Evolutionary conservation across 2,329 filamentous ascomycete species (phyloP), one percentile per base, ranked within the genome.

Genomic region (Alternaria angustiovoidea): DNA sequence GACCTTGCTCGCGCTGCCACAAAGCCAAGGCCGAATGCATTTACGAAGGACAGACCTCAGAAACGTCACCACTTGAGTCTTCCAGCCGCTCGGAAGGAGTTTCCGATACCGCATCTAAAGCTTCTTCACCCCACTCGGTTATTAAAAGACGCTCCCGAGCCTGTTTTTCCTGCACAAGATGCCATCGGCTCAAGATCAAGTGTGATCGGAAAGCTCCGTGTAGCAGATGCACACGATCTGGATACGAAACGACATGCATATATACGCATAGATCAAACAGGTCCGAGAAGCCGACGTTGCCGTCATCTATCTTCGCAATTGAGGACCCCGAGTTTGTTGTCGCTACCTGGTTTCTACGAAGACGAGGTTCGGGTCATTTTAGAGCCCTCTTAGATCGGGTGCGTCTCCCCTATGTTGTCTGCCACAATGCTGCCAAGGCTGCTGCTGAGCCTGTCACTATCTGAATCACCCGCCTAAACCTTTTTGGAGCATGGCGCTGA

Each of bases 131-230:
- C 4, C 7, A 46, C 28, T 46, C 24, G 26, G 16, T 26, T n/a
- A 24, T 46, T 7, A 46, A 20, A 18, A 14, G n/a, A 46, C 43
- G 43, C 43, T 16, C 26, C 28, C 63, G 69, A 46, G 59, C 62
- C 16, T 62, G 62, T 39, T 42, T 71, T 11, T 71, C 67, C 14
- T 72, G 70, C 41, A 63, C 34, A 16, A 57, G 70, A 20, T 72
- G 67, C 24, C 70, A 71, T 58, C 68, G 63, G 3, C 55, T 71
- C 1, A 72, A 71, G 26, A 58, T 72, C 22, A 67, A 67, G 57
- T 72, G 68, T 22, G 66, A 71, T 12, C 63, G 67, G 48, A 49
- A 55, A 26, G 49, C 60, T 7, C 70, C 70, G 6, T 69, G 64
- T 32, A 47, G 28, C 18, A 66, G 68, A n/a, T 72, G 68, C 34